Percentiles rank a stretch among this genome's conserved stretches.
Conservation (phyloP, 441 rosid species). For the Adansonia grandidieri region DNA sequence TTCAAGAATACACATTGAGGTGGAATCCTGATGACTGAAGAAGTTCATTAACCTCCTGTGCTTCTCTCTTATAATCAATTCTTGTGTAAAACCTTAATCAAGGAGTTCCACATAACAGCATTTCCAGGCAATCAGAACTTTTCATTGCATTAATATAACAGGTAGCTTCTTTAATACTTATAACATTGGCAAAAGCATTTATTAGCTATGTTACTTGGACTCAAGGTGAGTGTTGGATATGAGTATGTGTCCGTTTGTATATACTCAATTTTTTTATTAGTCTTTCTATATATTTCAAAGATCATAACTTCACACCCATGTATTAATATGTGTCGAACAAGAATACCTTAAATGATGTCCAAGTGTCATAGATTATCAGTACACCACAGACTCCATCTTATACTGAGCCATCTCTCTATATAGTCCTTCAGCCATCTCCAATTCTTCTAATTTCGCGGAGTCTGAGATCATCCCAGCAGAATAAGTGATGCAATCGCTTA, state of each 20-base stretch:
- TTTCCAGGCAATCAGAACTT: slow-evolving; percentile 61
- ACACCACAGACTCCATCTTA: slow-evolving; percentile 68
- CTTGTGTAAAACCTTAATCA: slow-evolving; percentile 85
- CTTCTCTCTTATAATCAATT: slow-evolving; percentile 75
- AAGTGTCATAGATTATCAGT: slow-evolving; percentile 22
- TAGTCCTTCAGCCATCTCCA: slow-evolving; percentile 65
- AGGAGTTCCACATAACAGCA: slow-evolving; percentile 59
- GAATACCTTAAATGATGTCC: too few relatives aligned
- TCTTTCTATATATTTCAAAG: too few relatives aligned
- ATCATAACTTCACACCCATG: too few relatives aligned
- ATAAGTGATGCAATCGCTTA: slow-evolving; percentile 72
- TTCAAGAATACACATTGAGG: slow-evolving; percentile 69
- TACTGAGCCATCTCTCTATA: slow-evolving; percentile 64
- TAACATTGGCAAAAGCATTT: slow-evolving; percentile 77
- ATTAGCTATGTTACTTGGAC: slow-evolving; percentile 28
- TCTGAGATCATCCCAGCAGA: slow-evolving; percentile 76
- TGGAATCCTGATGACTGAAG: slow-evolving; percentile 46
- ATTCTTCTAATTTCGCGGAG: slow-evolving; percentile 66
- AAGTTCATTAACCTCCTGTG: slow-evolving; percentile 64
- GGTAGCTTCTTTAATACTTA: slow-evolving; percentile 63
- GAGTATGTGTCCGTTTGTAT: too few relatives aligned
- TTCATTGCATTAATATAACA: slow-evolving; percentile 62
- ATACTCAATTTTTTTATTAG: too few relatives aligned
- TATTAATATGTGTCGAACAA: too few relatives aligned
- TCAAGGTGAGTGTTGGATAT: too few relatives aligned